These are phyloP conservation scores for Carex kokanica DNA, from an alignment of 176 grass and related monocot species.

Conservation along the genomic window DNA sequence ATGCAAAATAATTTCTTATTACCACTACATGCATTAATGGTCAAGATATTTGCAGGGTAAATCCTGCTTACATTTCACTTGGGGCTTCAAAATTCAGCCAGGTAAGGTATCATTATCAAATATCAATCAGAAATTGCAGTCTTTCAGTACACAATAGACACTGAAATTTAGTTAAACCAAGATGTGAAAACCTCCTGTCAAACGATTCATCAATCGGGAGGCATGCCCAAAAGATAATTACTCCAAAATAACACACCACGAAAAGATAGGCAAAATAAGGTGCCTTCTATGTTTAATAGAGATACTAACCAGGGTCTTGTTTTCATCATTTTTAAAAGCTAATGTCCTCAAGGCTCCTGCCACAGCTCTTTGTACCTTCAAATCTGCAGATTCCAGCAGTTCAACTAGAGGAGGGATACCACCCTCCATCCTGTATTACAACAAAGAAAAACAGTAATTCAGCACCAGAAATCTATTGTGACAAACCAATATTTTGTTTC, in stretches of 20 bases:
- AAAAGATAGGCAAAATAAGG: neutral
- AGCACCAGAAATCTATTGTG: neutral
- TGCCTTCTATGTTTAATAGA: slow-evolving; percentile 11
- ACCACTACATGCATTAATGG: neutral
- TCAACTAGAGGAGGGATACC: slow-evolving; percentile 98
- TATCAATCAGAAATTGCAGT: neutral
- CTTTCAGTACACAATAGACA: neutral
- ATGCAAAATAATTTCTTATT: neutral
- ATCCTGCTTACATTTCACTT: neutral
- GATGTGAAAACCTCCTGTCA: neutral
- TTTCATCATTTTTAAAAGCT: slow-evolving; percentile 99
- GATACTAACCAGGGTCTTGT: slow-evolving; percentile 70
- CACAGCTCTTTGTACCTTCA: slow-evolving; percentile 98
- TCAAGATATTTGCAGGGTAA: neutral
- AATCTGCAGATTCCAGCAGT: slow-evolving; percentile 81
- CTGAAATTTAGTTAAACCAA: neutral
- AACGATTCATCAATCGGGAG: neutral
- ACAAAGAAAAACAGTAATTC: slow-evolving; percentile 31
- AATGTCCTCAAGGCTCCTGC: slow-evolving; percentile 91
- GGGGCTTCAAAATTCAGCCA: neutral
- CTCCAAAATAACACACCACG: slow-evolving; percentile 1
- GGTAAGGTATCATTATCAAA: neutral
- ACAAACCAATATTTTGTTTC: neutral
- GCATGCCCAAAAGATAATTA: neutral
- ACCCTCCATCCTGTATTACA: slow-evolving; percentile 74